Evolutionary conservation across 495 filamentous ascomycete species (phyloP).

Genomic region (Penicillium ucsense): DNA sequence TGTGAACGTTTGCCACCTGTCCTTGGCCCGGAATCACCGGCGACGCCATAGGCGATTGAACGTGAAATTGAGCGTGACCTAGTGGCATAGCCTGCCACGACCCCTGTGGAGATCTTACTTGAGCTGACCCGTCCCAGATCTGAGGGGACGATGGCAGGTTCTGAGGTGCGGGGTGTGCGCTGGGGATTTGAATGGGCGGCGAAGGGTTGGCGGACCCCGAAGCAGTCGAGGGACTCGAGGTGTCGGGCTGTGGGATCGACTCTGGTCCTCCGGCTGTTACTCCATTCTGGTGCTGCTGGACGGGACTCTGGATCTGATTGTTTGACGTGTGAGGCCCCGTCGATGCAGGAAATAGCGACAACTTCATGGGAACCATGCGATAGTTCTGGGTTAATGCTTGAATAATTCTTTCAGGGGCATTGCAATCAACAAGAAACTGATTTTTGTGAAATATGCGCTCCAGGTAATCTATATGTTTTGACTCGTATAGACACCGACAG

Average conservation of each 20-base stretch:
- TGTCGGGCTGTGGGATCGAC: neutral
- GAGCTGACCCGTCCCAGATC: neutral
- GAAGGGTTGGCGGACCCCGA: neutral
- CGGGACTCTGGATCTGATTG: neutral
- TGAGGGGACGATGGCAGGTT: neutral
- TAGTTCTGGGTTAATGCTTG: conserved; percentile 2
- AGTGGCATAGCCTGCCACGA: neutral
- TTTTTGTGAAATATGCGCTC: neutral
- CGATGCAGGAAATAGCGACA: neutral
- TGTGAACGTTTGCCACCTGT: neutral
- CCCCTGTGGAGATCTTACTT: neutral
- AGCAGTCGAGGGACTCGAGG: neutral
- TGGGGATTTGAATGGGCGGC: neutral
- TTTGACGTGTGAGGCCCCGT: neutral
- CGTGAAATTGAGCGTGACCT: neutral
- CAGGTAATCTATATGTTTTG: neutral
- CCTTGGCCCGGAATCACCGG: neutral
- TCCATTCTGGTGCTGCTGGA: neutral
- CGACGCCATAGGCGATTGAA: neutral
- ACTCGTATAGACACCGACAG: conserved; percentile 19
- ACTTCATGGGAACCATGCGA: conserved; percentile 5
- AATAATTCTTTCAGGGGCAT: neutral
- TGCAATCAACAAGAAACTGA: neutral
- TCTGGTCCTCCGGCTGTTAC: too few species aligned
- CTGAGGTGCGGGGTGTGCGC: neutral